Percentiles rank a stretch among this genome's conserved stretches.
Conservation (phyloP, 257 asterid genomes). For the Linderniella brevidens region DNA sequence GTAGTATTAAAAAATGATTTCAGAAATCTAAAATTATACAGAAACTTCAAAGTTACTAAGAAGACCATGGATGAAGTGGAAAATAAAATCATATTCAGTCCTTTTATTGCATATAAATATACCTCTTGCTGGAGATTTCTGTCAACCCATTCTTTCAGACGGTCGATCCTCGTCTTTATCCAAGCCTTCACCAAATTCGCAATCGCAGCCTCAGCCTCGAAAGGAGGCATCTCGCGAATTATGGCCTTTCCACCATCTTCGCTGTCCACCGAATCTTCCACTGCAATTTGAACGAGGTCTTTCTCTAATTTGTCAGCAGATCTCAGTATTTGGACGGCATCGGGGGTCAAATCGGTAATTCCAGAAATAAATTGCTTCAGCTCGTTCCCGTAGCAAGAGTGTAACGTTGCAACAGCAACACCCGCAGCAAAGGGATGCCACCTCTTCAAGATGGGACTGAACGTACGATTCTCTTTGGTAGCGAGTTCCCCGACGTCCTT, state of each 20-base stretch:
- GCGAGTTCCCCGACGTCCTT: slow-evolving; percentile 92
- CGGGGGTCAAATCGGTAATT: slow-evolving; percentile 85
- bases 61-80: not conserved
- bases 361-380: slow-evolving; percentile 80
- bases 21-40: not conserved
- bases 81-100: no score
- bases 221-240: slow-evolving; percentile 99
- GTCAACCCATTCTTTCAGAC: slow-evolving; percentile 83
- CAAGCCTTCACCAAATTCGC: slow-evolving; percentile 78
- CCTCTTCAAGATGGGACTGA: slow-evolving; percentile 77
- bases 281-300: slow-evolving; percentile 91
- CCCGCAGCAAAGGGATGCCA: slow-evolving; percentile 99
- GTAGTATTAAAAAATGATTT: not conserved
- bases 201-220: slow-evolving; percentile 84
- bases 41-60: not conserved
- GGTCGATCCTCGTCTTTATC: slow-evolving; percentile 81
- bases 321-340: slow-evolving; percentile 83
- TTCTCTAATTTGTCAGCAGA: slow-evolving; percentile 94
- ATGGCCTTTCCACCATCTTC: slow-evolving; percentile 99
- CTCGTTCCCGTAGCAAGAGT: slow-evolving; percentile 84
- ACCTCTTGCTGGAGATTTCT: slow-evolving; percentile 98
- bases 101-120: slow-evolving; percentile 3
- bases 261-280: slow-evolving; percentile 94
- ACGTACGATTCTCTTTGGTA: slow-evolving; percentile 48
- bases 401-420: slow-evolving; percentile 94